Percentiles rank a stretch among this genome's conserved stretches.
Evolutionary conservation across 192 early-diverging fungal species (phyloP).

Genomic region (Diversispora eburnea): DNA sequence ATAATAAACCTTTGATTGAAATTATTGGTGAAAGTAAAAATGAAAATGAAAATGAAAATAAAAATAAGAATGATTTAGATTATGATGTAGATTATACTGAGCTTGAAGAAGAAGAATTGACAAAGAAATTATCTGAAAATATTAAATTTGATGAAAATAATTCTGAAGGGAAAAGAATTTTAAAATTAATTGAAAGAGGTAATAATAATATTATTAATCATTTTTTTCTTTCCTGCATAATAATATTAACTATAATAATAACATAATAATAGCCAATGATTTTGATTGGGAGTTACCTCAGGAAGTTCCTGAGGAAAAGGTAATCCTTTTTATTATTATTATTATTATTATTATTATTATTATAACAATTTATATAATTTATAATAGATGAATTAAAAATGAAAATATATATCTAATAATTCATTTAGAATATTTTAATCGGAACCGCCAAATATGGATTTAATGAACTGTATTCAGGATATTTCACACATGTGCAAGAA

Average conservation of each 20-base stretch:
- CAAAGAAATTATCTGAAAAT: too few species aligned
- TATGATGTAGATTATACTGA: too few species aligned
- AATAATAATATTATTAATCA: too few species aligned
- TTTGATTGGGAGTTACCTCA: conserved; percentile 91
- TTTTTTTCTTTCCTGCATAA: too few species aligned
- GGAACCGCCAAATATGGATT: conserved; percentile 78
- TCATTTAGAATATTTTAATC: conserved; percentile 15
- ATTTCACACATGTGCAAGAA: conserved; percentile 68
- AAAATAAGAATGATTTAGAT: too few species aligned
- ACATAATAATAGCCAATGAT: conserved; percentile 44
- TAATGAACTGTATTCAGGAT: conserved; percentile 78
- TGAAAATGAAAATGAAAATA: too few species aligned
- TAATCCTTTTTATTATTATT: not conserved
- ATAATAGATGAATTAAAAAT: not conserved
- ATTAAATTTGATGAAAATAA: too few species aligned
- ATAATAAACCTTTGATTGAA: conserved; percentile 55
- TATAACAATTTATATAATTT: not conserved
- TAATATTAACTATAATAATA: too few species aligned
- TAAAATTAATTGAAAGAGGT: too few species aligned
- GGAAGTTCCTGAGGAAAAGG: conserved; percentile 47
- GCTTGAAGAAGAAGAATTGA: too few species aligned
- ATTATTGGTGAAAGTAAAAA: conserved; percentile 43
- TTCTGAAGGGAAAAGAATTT: too few species aligned
- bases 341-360: not conserved
- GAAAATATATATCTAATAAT: not conserved